Percentiles rank a stretch among this genome's conserved stretches.
phyloP scores from a whole-genome alignment of 2,329 filamentous ascomycete genomes.

The Pezicula carpinea region DNA sequence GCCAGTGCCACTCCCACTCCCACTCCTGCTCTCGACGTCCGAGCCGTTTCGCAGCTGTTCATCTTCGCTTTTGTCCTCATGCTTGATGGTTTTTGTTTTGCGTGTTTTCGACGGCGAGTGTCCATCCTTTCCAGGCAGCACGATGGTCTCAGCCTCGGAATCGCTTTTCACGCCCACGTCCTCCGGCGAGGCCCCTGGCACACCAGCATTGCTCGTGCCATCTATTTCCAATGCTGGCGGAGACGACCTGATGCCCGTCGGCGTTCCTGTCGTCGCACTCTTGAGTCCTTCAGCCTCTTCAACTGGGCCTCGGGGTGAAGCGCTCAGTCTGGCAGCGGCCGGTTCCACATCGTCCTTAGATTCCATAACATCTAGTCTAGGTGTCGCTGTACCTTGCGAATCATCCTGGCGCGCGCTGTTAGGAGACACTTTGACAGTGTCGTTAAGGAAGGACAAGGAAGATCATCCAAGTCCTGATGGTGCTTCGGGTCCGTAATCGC shows the following conservation, averaged over 20 bases:
- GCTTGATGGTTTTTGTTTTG: constrained; percentile 51
- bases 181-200: constrained; percentile 10
- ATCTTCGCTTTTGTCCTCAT: constrained; percentile 58
- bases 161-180: constrained; percentile 45
- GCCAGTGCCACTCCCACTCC: constrained; percentile 6
- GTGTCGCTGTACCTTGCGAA: constrained; percentile 23
- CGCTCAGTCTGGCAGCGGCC: constrained; percentile 15
- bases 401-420: constrained; percentile 24
- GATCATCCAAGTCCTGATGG: constrained; percentile 25
- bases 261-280: constrained; percentile 15
- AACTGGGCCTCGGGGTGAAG: constrained; percentile 14
- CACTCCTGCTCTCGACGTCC: constrained; percentile 4
- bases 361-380: constrained; percentile 29
- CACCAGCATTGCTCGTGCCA: constrained; percentile 17
- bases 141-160: constrained; percentile 69
- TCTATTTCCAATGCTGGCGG: constrained; percentile 21
- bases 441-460: constrained; percentile 26
- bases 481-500: not conserved
- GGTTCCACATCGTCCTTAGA: constrained; percentile 20
- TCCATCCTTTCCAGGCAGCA: constrained; percentile 60
- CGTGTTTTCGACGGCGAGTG: constrained; percentile 59
- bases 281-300: constrained; percentile 17
- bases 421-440: constrained; percentile 30
- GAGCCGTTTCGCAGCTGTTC: constrained; percentile 33
- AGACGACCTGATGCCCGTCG: constrained; percentile 25